Evolutionary conservation across 176 grass and related monocot species (phyloP).

Genomic region (Elaeis guineensis): DNA sequence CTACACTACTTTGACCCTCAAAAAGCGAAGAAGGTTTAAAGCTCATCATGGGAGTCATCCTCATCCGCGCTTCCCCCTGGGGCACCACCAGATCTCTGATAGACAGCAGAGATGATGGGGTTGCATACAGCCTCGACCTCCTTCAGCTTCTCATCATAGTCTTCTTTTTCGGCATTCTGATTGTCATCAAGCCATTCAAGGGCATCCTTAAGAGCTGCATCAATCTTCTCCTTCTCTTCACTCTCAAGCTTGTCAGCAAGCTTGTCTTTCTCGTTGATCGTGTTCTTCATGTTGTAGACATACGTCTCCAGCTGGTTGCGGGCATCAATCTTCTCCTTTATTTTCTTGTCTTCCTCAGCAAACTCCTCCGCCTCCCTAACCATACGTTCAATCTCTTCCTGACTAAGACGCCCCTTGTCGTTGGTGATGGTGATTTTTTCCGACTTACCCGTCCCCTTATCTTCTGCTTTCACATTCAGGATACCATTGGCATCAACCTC

Average conservation of each 20-base stretch:
- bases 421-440: constrained; percentile 34
- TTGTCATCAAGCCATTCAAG: constrained; percentile 30
- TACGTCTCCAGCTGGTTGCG: constrained; percentile 29
- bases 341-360: constrained; percentile 22
- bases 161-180: constrained; percentile 11
- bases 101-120: constrained; percentile 23
- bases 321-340: constrained; percentile 23
- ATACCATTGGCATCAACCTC: constrained; percentile 37
- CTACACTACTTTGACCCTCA: background rate
- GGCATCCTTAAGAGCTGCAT: constrained; percentile 5
- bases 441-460: constrained; percentile 15
- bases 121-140: constrained; percentile 33
- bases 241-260: constrained; percentile 16
- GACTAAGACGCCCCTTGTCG: constrained; percentile 17
- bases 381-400: constrained; percentile 28
- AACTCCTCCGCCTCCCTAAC: constrained; percentile 34
- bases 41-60: constrained; percentile 1
- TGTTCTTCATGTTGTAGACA: constrained; percentile 26
- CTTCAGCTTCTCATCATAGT: constrained; percentile 29
- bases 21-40: background rate
- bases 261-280: constrained; percentile 15
- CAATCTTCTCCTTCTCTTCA: constrained; percentile 26
- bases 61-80: constrained; percentile 1
- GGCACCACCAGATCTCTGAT: constrained; percentile 9
- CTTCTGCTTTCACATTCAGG: constrained; percentile 27